Evolutionary conservation across 2,329 filamentous ascomycete species (phyloP).

Genomic region (Aspergillus sergii): DNA sequence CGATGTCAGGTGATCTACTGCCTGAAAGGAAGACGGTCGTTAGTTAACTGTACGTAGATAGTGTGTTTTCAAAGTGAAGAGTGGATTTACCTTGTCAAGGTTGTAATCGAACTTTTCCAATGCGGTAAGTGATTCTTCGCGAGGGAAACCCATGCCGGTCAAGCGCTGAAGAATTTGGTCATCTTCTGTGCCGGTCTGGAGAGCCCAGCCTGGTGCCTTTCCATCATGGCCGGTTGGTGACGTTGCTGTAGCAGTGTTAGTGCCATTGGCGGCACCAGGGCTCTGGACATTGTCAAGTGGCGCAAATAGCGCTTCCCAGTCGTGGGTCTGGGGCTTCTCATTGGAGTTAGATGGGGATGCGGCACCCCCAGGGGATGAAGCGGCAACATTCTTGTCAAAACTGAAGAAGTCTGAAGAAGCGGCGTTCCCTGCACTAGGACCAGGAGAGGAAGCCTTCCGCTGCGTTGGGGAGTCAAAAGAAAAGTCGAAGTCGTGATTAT

Average conservation of each 20-base stretch:
- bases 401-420: slow-evolving; percentile 42
- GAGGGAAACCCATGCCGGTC: slow-evolving; percentile 84
- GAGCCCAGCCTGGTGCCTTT: slow-evolving; percentile 62
- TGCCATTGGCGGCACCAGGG: slow-evolving; percentile 21
- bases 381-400: slow-evolving; percentile 36
- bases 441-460: slow-evolving; percentile 28
- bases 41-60: slow-evolving; percentile 9
- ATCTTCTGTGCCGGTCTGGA: slow-evolving; percentile 77
- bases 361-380: slow-evolving; percentile 43
- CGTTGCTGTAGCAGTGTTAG: slow-evolving; percentile 21
- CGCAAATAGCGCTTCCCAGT: slow-evolving; percentile 95
- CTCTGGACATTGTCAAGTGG: slow-evolving; percentile 62
- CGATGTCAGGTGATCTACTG: slow-evolving; percentile 45
- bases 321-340: slow-evolving; percentile 58
- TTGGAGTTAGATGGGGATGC: slow-evolving; percentile 42
- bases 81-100: slow-evolving; percentile 76
- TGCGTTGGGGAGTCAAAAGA: slow-evolving; percentile 48
- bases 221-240: slow-evolving; percentile 6
- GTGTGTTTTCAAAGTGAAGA: too few species aligned
- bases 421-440: slow-evolving; percentile 22
- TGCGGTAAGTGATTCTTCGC: slow-evolving; percentile 73
- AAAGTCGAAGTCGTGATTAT: slow-evolving; percentile 47
- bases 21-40: slow-evolving; percentile 26
- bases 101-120: slow-evolving; percentile 97
- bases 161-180: slow-evolving; percentile 89